Evolutionary conservation across 805 yeast genomes (phyloP).

Genomic region (Suhomyces kilbournensis): DNA sequence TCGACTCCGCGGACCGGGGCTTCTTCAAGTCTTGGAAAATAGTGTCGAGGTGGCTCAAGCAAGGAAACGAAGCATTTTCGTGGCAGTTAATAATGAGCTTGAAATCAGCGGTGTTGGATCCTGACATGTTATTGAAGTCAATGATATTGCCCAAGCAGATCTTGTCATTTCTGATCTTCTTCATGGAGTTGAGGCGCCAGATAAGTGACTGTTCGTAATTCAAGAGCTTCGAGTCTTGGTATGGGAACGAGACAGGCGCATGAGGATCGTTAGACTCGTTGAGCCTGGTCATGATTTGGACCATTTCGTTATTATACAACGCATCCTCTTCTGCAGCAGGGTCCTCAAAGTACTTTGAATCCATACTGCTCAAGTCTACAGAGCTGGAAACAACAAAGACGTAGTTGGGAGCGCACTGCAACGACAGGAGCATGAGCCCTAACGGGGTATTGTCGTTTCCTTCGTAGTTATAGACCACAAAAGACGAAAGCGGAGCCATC

Average conservation of each 20-base stretch:
- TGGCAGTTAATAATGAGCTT: constrained; percentile 19
- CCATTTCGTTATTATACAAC: constrained; percentile 3
- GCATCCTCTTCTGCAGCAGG: neutral
- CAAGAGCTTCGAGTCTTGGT: constrained; percentile 16
- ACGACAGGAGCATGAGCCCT: constrained; percentile 16
- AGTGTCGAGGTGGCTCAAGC: constrained; percentile 9
- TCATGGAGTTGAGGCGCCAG: constrained; percentile 31
- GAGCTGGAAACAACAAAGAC: constrained; percentile 20
- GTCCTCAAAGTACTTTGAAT: constrained; percentile 1
- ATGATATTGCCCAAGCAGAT: constrained; percentile 31
- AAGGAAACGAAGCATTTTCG: constrained; percentile 18
- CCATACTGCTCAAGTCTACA: constrained; percentile 7
- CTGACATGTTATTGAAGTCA: constrained; percentile 23
- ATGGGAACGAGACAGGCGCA: neutral
- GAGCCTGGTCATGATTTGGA: neutral
- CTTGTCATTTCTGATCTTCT: constrained; percentile 22
- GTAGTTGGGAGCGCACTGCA: constrained; percentile 9
- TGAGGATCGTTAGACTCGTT: neutral
- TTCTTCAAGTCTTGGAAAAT: constrained; percentile 10
- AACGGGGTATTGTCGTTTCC: constrained; percentile 8
- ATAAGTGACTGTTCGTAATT: constrained; percentile 34
- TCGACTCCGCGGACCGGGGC: neutral
- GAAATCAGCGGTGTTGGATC: constrained; percentile 6
- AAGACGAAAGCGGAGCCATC: constrained; percentile 32
- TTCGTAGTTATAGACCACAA: constrained; percentile 29